Percentiles rank a stretch among this genome's conserved stretches.
phyloP scores from a whole-genome alignment of 1,284 basidiomycete species.

The Ceratobasidium sp. region DNA sequence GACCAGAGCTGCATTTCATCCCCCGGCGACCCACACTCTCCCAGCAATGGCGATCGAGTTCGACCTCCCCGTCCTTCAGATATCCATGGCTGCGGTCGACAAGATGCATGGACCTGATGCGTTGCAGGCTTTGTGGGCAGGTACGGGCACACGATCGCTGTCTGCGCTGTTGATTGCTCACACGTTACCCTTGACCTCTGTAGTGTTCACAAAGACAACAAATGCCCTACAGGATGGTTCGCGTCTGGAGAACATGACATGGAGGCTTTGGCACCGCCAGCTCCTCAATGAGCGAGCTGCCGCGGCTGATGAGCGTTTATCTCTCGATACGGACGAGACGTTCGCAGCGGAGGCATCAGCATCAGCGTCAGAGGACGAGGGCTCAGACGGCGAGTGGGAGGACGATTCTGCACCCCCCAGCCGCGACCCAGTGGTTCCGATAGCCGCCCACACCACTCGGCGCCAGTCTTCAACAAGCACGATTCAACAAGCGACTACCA shows the following conservation, averaged over 20 bases:
- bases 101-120: slow-evolving; percentile 74
- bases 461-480: slow-evolving; percentile 28
- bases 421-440: slow-evolving; percentile 26
- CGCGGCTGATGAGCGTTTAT: not conserved
- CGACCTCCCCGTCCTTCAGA: slow-evolving; percentile 69
- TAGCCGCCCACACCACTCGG: slow-evolving; percentile 47
- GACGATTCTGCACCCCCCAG: slow-evolving; percentile 47
- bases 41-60: slow-evolving; percentile 62
- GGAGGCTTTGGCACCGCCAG: slow-evolving; percentile 84
- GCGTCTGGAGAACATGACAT: slow-evolving; percentile 85
- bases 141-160: slow-evolving; percentile 56
- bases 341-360: slow-evolving; percentile 23
- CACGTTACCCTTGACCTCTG: slow-evolving; percentile 38
- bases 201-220: slow-evolving; percentile 88
- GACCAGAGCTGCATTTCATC: slow-evolving; percentile 44
- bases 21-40: slow-evolving; percentile 44
- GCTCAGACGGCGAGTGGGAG: slow-evolving; percentile 40
- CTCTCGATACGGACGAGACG: not conserved
- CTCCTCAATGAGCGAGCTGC: slow-evolving; percentile 18
- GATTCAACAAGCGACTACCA: slow-evolving; percentile 7
- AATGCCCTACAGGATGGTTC: slow-evolving; percentile 78
- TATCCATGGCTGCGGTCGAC: slow-evolving; percentile 69
- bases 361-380: slow-evolving; percentile 47
- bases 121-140: slow-evolving; percentile 68
- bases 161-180: slow-evolving; percentile 34